phyloP scores from a whole-genome alignment of 495 filamentous ascomycete species.

The Clavariopsis aquatica region DNA sequence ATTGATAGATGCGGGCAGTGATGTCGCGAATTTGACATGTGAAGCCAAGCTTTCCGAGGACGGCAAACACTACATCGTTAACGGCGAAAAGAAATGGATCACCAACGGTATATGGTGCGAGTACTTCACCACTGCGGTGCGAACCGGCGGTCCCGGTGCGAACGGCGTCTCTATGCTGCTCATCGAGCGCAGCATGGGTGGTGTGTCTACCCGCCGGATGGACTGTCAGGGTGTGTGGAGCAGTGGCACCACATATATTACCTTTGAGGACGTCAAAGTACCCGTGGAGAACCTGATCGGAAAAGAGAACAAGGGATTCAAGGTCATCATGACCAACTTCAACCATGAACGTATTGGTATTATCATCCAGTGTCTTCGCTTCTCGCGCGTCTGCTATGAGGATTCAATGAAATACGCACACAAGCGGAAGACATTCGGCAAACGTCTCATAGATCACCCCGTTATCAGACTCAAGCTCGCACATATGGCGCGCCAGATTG shows the following conservation, averaged over 20 bases:
- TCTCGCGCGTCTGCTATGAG: conserved; percentile 96
- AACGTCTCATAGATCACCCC: conserved; percentile 91
- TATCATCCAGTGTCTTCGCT: conserved; percentile 94
- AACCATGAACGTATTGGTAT: conserved; percentile 99
- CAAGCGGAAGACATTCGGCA: conserved; percentile 94
- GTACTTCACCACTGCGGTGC: conserved; percentile 96
- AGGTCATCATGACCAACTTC: conserved; percentile 78
- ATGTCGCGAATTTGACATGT: conserved; percentile 92
- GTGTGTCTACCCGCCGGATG: conserved; percentile 91
- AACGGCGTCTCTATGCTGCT: conserved; percentile 86
- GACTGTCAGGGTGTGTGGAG: conserved; percentile 98
- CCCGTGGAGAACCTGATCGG: conserved; percentile 97
- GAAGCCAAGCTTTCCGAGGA: conserved; percentile 91
- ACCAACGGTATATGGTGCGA: conserved; percentile 96
- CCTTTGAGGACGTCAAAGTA: conserved; percentile 97
- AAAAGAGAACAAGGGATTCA: conserved; percentile 98
- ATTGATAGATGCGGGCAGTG: conserved; percentile 65
- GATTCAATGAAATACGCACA: conserved; percentile 94
- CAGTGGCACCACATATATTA: conserved; percentile 92
- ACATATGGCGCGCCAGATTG: conserved; percentile 97
- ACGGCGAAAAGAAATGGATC: conserved; percentile 99
- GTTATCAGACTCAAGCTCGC: conserved; percentile 98
- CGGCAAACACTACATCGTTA: conserved; percentile 98
- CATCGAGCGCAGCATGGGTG: conserved; percentile 76
- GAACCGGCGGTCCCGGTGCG: conserved; percentile 84